Evolutionary conservation across 2,329 filamentous ascomycete genomes (phyloP).

Genomic region (Xylaria sp.): DNA sequence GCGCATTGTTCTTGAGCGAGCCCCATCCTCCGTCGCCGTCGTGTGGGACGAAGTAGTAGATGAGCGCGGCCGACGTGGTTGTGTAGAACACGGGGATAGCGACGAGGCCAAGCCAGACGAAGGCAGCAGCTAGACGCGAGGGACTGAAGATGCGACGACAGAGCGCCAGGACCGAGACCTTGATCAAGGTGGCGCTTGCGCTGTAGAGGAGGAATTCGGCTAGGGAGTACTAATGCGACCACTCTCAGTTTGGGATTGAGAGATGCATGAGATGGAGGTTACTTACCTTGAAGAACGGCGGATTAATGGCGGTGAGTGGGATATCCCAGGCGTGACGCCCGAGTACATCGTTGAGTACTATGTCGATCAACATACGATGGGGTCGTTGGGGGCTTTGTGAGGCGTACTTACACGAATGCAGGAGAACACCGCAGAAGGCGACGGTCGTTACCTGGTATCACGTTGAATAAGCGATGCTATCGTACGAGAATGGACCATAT

Average conservation of each 20-base stretch:
- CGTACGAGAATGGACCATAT: background rate
- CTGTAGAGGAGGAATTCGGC: background rate
- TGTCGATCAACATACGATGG: background rate
- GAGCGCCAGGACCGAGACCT: background rate
- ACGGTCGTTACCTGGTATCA: background rate
- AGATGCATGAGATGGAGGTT: background rate
- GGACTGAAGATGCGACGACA: slow-evolving; percentile 1
- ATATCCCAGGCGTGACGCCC: slow-evolving; percentile 2
- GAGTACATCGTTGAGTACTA: slow-evolving; percentile 1
- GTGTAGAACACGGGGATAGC: background rate
- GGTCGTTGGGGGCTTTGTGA: background rate
- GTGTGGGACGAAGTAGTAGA: background rate
- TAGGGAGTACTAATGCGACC: background rate
- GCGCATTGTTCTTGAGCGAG: background rate
- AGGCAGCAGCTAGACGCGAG: background rate
- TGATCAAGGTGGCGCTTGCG: background rate
- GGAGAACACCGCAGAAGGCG: background rate
- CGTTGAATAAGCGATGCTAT: background rate
- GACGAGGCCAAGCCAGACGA: slow-evolving; percentile 1
- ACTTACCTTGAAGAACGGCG: background rate
- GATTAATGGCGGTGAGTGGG: background rate
- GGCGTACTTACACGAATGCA: background rate
- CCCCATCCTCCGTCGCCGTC: background rate
- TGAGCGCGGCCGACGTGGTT: background rate
- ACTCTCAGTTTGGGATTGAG: background rate